Conservation (phyloP, 768 basidiomycete genomes). For the Mycena venus region DNA sequence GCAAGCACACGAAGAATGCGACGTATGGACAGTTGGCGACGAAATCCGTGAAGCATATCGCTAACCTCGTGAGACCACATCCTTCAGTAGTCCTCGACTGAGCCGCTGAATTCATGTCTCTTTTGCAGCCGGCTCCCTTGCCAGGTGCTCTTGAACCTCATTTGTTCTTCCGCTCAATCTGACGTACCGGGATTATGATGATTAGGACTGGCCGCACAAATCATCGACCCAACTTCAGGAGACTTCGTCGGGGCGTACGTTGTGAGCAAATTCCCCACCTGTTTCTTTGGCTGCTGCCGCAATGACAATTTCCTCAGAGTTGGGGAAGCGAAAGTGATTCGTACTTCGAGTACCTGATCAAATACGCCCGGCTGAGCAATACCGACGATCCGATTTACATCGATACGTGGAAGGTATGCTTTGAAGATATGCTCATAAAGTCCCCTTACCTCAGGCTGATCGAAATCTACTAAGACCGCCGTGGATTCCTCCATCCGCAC, state of each 20-base stretch:
- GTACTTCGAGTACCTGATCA: conserved; percentile 85
- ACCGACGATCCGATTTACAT: conserved; percentile 73
- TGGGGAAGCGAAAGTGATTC: conserved; percentile 86
- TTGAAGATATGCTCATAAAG: background rate
- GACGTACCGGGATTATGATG: too few species aligned
- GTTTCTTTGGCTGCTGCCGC: too few species aligned
- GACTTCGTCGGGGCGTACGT: conserved; percentile 61
- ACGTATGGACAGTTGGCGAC: conserved; percentile 70
- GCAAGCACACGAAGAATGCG: conserved; percentile 69
- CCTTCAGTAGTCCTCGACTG: background rate
- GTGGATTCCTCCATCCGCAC: conserved; percentile 78
- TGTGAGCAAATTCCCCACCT: too few species aligned
- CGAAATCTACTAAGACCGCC: conserved; percentile 60
- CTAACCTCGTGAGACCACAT: conserved; percentile 49
- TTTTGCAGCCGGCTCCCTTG: conserved; percentile 51
- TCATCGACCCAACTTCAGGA: conserved; percentile 68
- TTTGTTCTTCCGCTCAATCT: too few species aligned
- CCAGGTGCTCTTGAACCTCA: conserved; percentile 43
- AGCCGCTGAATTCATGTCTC: background rate
- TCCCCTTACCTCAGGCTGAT: background rate
- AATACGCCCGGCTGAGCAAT: conserved; percentile 77
- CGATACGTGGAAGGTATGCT: conserved; percentile 47
- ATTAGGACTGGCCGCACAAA: conserved; percentile 68
- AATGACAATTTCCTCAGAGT: too few species aligned
- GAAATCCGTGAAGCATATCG: conserved; percentile 66